Evolutionary conservation across 1,284 basidiomycete species (phyloP).

Genomic region (Ustilago tritici): DNA sequence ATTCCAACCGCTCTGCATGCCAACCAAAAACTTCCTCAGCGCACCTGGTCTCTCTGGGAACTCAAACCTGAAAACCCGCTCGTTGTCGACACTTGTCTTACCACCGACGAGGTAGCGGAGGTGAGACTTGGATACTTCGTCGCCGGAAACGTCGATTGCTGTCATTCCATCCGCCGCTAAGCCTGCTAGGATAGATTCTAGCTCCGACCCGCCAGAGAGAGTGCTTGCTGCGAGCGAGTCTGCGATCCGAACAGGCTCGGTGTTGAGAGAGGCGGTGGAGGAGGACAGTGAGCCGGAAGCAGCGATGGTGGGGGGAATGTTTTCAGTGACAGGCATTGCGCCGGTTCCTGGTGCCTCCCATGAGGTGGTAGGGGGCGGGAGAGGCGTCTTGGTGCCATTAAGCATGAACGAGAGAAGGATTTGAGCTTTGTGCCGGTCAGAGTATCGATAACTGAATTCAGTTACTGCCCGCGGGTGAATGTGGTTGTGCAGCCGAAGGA

Average conservation of each 20-base stretch:
- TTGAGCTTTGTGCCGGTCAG: slow-evolving; percentile 74
- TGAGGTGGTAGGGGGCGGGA: background rate
- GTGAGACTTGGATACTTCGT: slow-evolving; percentile 96
- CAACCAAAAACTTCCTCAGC: slow-evolving; percentile 80
- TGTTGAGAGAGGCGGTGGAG: slow-evolving; percentile 5
- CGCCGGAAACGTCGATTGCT: slow-evolving; percentile 88
- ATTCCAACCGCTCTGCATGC: slow-evolving; percentile 88
- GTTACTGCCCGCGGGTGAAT: slow-evolving; percentile 93
- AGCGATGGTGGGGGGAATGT: background rate
- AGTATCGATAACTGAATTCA: slow-evolving; percentile 95
- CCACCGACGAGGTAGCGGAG: slow-evolving; percentile 90
- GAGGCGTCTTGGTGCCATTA: slow-evolving; percentile 57
- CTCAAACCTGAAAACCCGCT: slow-evolving; percentile 93
- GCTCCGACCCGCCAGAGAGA: slow-evolving; percentile 29
- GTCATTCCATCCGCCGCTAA: slow-evolving; percentile 80
- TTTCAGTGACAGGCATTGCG: slow-evolving; percentile 25
- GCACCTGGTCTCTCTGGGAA: slow-evolving; percentile 97
- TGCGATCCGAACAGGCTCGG: slow-evolving; percentile 7
- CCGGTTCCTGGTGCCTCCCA: slow-evolving; percentile 24
- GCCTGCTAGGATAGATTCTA: slow-evolving; percentile 68
- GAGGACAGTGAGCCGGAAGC: slow-evolving; percentile 1
- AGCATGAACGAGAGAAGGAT: slow-evolving; percentile 93
- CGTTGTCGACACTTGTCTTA: slow-evolving; percentile 76
- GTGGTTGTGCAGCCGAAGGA: slow-evolving; percentile 84
- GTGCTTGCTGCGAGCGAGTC: slow-evolving; percentile 19